phyloP scores from a whole-genome alignment of 2,329 filamentous ascomycete species.

The Cryoendolithus antarcticus region DNA sequence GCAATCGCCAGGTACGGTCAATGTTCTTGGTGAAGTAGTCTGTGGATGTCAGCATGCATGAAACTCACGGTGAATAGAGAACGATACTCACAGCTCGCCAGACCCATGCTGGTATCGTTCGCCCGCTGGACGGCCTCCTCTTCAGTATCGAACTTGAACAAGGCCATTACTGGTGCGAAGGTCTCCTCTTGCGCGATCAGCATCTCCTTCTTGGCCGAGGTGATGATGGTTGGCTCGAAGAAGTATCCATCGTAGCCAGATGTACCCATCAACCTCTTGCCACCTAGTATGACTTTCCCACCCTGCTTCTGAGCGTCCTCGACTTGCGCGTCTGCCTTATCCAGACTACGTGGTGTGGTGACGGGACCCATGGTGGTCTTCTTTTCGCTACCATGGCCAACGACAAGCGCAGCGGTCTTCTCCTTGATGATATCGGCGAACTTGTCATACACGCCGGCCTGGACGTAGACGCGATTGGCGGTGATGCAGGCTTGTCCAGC shows the following conservation, averaged over 20 bases:
- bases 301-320: conserved; percentile 25
- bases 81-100: conserved; percentile 46
- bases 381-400: conserved; percentile 49
- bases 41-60: no score
- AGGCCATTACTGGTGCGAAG: conserved; percentile 5
- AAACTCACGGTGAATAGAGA: no score
- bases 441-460: conserved; percentile 48
- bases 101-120: conserved; percentile 44
- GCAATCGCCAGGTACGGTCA: conserved; percentile 51
- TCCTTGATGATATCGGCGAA: conserved; percentile 46
- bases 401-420: conserved; percentile 40
- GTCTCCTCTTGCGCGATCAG: conserved; percentile 6
- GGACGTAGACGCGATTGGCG: conserved; percentile 54
- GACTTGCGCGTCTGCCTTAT: conserved; percentile 48
- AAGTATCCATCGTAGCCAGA: conserved; percentile 10
- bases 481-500: conserved; percentile 55
- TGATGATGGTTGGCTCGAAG: conserved; percentile 8
- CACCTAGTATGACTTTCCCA: conserved; percentile 5
- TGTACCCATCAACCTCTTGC: conserved; percentile 4
- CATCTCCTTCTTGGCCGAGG: conserved; percentile 4
- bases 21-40: conserved; percentile 57
- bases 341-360: conserved; percentile 42
- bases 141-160: conserved; percentile 7
- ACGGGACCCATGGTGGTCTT: conserved; percentile 49
- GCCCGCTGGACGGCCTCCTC: conserved; percentile 10